Evolutionary conservation across 1,139 yeast species (phyloP), one percentile per base, ranked within the genome.

Genomic region (Geotrichum siamense): DNA sequence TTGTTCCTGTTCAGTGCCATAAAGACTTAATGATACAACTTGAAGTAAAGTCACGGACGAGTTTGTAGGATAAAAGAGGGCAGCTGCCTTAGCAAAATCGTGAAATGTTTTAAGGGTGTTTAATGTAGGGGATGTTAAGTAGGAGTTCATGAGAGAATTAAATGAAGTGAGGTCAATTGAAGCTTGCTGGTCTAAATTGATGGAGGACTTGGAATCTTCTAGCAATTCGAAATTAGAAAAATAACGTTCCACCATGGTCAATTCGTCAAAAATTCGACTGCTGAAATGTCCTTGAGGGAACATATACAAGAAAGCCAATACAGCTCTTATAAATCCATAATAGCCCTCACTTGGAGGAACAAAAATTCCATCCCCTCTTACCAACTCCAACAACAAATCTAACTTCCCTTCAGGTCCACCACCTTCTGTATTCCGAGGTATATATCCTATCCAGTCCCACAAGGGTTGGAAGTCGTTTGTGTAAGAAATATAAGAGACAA

Each of bases 401-500:
- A 32, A 27, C 29, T 40, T 34, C 40, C 30, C 33, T 36, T 40
- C 21, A 22, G 48, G 36, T 26, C 39, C 22, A 28, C 26, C 5
- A 1, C 20, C 15, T 10, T 26, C 23, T 13, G 45, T 26, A 13
- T 39, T 38, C 15, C 47, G 43, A n/a, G n/a, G n/a, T n/a, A n/a
- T n/a, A n/a, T n/a, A n/a, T n/a, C n/a, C n/a, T 8, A 54, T 41
- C 58, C 58, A 55, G 2, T 45, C 25, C 36, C 47, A 43, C 6
- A 53, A 32, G 2, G 52, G 48, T 3, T 41, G n/a, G 45, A 51
- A 52, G 39, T 48, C 48, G 16, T 45, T 25, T 2, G 42, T 48
- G 27, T 52, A 55, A 3, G 42, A 37, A 8, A 55, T 35, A 38
- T 51, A 56, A 9, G 60, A 60, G 5, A 50, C 42, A 10, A 53